Conservation (phyloP, 1,284 basidiomycete genomes). For the Cryptococcus sp. region DNA sequence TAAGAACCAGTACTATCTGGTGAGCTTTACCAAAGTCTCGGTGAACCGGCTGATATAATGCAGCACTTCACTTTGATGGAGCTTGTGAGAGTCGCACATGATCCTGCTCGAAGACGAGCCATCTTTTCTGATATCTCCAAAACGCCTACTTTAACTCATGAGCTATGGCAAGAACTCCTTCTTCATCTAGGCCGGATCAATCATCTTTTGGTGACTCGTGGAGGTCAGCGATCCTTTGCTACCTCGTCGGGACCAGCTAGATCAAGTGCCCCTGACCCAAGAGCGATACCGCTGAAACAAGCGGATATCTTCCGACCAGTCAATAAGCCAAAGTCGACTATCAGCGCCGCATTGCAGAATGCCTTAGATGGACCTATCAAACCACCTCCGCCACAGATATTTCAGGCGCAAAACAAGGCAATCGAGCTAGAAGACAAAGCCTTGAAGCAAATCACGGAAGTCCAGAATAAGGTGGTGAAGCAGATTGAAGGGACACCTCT, state of each 20-base stretch:
- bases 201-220: constrained; percentile 16
- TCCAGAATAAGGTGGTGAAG: constrained; percentile 13
- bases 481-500: constrained; percentile 16
- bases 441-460: constrained; percentile 13
- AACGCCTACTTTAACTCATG: constrained; percentile 19
- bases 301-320: constrained; percentile 38
- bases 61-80: constrained; percentile 44
- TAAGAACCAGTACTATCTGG: constrained; percentile 29
- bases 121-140: constrained; percentile 33
- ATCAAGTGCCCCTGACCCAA: constrained; percentile 16
- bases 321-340: constrained; percentile 16
- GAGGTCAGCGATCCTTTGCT: constrained; percentile 3
- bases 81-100: constrained; percentile 30
- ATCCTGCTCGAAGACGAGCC: constrained; percentile 20
- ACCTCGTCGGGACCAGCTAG: constrained; percentile 4
- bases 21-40: constrained; percentile 7
- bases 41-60: neutral
- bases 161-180: constrained; percentile 35
- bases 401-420: constrained; percentile 8
- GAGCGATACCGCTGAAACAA: constrained; percentile 28
- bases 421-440: constrained; percentile 17
- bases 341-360: constrained; percentile 13
- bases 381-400: constrained; percentile 14
- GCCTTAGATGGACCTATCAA: constrained; percentile 33
- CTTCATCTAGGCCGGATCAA: constrained; percentile 27